Percentiles rank a stretch among this genome's conserved stretches.
phyloP scores from a whole-genome alignment of 768 basidiomycete genomes.

The Cystobasidium tubakii region DNA sequence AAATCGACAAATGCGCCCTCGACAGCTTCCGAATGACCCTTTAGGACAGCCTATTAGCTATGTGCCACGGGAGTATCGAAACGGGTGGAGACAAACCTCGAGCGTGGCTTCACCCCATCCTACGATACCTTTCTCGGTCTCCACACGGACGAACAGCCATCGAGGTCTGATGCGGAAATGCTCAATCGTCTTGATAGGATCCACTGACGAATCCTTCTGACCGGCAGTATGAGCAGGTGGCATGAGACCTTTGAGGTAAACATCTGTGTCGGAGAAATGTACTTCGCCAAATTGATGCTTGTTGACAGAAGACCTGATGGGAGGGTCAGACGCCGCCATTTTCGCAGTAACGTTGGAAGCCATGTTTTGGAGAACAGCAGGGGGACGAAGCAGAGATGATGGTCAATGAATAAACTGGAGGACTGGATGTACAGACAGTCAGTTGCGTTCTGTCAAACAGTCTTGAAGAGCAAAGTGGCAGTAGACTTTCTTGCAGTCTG shows the following conservation, averaged over 20 bases:
- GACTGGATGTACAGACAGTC: background rate
- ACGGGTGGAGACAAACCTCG: conserved; percentile 51
- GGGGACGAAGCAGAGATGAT: background rate
- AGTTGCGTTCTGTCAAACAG: background rate
- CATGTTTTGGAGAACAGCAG: background rate
- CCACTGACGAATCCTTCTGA: conserved; percentile 37
- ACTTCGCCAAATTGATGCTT: conserved; percentile 25
- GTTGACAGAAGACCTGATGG: conserved; percentile 18
- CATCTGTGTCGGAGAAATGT: conserved; percentile 27
- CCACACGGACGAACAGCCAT: conserved; percentile 69
- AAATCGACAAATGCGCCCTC: conserved; percentile 64
- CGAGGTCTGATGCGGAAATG: conserved; percentile 64
- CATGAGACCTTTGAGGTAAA: conserved; percentile 33
- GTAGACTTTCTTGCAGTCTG: background rate
- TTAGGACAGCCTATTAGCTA: conserved; percentile 14
- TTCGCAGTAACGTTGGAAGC: conserved; percentile 4
- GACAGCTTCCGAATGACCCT: conserved; percentile 63
- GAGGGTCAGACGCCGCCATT: background rate
- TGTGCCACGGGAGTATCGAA: background rate
- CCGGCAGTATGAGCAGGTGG: conserved; percentile 40
- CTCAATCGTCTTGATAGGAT: conserved; percentile 48
- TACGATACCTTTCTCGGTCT: conserved; percentile 59
- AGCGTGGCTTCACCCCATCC: conserved; percentile 73
- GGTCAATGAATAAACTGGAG: background rate
- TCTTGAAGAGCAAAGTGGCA: background rate